Evolutionary conservation across 441 rosid genomes (phyloP).

Genomic region (Erodium texanum): DNA sequence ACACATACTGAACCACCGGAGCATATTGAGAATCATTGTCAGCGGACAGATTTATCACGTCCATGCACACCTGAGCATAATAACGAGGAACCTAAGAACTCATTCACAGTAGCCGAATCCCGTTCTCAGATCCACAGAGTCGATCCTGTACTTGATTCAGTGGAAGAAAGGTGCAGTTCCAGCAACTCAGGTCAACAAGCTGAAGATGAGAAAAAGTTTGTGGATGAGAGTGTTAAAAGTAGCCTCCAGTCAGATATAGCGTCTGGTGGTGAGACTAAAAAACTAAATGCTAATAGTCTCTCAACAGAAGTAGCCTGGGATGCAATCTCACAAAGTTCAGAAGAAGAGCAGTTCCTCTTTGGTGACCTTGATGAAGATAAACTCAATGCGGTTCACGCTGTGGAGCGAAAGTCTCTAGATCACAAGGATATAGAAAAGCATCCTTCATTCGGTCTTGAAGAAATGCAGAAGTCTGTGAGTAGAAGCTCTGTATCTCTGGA

Average conservation of each 20-base stretch:
- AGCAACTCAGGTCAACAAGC: constrained; percentile 23
- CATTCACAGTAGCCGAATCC: constrained; percentile 19
- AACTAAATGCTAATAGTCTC: constrained; percentile 20
- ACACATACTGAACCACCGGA: too few relatives aligned
- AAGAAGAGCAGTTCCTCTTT: constrained; percentile 69
- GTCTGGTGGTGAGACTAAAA: constrained; percentile 24
- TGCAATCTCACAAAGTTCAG: constrained; percentile 39
- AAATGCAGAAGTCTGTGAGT: constrained; percentile 14
- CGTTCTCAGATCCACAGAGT: constrained; percentile 12
- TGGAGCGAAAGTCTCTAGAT: constrained; percentile 25
- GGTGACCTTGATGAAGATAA: constrained; percentile 50
- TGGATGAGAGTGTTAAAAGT: constrained; percentile 6
- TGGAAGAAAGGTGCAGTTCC: constrained; percentile 27
- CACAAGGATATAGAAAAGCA: constrained; percentile 21
- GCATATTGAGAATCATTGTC: constrained; percentile 18
- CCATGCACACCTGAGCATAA: constrained; percentile 14
- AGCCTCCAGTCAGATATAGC: constrained; percentile 22
- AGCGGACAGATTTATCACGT: constrained; percentile 15
- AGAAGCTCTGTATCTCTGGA: constrained; percentile 22
- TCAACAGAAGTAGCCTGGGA: constrained; percentile 24
- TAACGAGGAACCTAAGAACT: constrained; percentile 19
- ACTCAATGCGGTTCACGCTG: constrained; percentile 17
- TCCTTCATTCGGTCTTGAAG: constrained; percentile 19
- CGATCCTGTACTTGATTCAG: constrained; percentile 22
- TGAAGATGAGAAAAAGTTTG: constrained; percentile 23